Conservation (phyloP, 169 alveolate genomes). For the Cryptosporidium andersoni region DNA sequence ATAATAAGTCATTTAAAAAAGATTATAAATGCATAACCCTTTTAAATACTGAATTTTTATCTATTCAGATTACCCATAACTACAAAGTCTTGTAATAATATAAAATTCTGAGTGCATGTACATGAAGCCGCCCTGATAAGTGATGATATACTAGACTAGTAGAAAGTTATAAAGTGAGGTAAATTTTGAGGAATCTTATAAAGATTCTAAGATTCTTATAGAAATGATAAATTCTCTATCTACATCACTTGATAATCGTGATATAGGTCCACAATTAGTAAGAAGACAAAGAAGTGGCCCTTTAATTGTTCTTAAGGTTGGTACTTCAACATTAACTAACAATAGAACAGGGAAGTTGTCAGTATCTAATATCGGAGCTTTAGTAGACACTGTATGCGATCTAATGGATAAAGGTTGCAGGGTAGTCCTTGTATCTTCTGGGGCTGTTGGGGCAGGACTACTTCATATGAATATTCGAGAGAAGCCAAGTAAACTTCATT, state of each 20-base stretch:
- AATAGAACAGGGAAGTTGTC: slow-evolving; percentile 47
- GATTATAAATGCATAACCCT: too few species aligned
- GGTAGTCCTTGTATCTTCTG: slow-evolving; percentile 74
- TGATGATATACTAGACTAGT: not conserved
- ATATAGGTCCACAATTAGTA: slow-evolving; percentile 62
- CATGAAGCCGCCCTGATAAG: too few species aligned
- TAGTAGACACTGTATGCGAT: slow-evolving; percentile 73
- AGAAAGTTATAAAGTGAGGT: not conserved
- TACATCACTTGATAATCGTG: slow-evolving; percentile 23
- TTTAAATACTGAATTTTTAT: too few species aligned
- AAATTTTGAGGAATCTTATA: not conserved
- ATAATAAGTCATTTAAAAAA: too few species aligned
- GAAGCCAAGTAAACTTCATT: slow-evolving; percentile 67
- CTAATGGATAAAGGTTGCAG: slow-evolving; percentile 59
- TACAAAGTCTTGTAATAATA: too few species aligned
- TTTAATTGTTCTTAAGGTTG: slow-evolving; percentile 76
- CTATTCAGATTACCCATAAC: too few species aligned
- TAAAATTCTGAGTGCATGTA: too few species aligned
- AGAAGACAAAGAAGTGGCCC: slow-evolving; percentile 72
- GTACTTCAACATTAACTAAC: slow-evolving; percentile 74
- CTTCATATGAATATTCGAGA: slow-evolving; percentile 59
- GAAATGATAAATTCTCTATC: not conserved
- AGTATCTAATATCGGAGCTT: slow-evolving; percentile 72
- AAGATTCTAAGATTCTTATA: not conserved
- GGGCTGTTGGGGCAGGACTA: slow-evolving; percentile 78